These are phyloP conservation scores for Corylus avellana DNA, from an alignment of 306 rosid species.

Conservation along the genomic window DNA sequence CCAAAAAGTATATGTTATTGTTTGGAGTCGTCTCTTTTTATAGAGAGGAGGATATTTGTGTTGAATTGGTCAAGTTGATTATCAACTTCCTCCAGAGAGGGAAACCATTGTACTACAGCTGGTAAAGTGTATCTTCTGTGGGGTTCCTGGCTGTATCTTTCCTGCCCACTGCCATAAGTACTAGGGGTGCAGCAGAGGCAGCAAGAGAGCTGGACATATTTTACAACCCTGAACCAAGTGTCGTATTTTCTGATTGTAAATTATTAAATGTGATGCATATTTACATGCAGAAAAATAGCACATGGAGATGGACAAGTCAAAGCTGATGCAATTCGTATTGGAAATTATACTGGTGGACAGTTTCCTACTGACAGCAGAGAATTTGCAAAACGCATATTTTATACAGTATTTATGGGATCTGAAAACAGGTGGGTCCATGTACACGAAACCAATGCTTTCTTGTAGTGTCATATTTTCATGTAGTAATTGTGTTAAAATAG, in stretches of 20 bases:
- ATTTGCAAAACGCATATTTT: too few relatives aligned
- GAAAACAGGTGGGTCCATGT: too few relatives aligned
- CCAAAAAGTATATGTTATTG: not conserved
- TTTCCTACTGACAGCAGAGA: too few relatives aligned
- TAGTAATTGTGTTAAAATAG: too few relatives aligned
- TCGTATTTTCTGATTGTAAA: conserved; percentile 7
- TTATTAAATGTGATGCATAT: conserved; percentile 24
- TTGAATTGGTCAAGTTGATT: not conserved
- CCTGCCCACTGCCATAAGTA: not conserved
- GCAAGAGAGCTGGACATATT: conserved; percentile 10
- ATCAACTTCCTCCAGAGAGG: not conserved
- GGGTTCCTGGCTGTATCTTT: not conserved
- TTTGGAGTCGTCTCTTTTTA: not conserved
- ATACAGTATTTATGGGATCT: too few relatives aligned
- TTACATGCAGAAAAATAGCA: conserved; percentile 69
- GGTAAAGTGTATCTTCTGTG: not conserved
- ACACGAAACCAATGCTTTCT: too few relatives aligned
- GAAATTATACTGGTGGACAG: conserved; percentile 80
- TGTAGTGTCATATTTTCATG: too few relatives aligned
- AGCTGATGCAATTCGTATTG: conserved; percentile 87
- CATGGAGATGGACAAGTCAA: conserved; percentile 88
- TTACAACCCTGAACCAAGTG: conserved; percentile 17
- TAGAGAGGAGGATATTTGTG: not conserved
- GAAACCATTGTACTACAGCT: not conserved
- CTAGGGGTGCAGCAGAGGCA: conserved; percentile 10